These are phyloP conservation scores for Venturia oleaginea DNA, from an alignment of 2,329 filamentous ascomycete genomes.

Conservation along the genomic window DNA sequence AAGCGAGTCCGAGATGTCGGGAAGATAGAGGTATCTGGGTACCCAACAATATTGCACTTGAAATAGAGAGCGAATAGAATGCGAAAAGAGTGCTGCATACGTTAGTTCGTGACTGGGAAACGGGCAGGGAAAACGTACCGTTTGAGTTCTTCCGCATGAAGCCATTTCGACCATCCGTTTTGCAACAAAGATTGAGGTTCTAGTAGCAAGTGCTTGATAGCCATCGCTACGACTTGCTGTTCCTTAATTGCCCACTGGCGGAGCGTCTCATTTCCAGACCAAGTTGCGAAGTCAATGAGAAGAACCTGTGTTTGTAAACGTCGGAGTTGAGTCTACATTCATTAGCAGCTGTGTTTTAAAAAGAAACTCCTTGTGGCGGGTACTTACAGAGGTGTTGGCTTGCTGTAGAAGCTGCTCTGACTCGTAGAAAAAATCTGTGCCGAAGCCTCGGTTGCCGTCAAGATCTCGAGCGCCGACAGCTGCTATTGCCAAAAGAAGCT, in stretches of 20 bases:
- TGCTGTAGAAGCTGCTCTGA: conserved; percentile 2
- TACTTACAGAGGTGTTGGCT: not conserved
- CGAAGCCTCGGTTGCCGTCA: not conserved
- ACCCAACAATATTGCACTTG: not conserved
- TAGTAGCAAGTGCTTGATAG: not conserved
- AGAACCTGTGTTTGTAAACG: not conserved
- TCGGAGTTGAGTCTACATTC: not conserved
- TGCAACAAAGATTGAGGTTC: not conserved
- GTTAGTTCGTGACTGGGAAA: not conserved
- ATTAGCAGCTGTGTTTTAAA: not conserved
- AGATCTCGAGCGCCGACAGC: not conserved
- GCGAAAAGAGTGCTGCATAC: not conserved
- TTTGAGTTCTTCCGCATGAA: not conserved
- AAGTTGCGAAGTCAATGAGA: not conserved
- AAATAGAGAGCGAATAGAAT: not conserved
- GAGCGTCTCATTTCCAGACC: not conserved
- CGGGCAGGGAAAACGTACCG: not conserved
- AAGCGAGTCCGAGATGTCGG: not conserved
- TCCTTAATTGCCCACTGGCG: conserved; percentile 3
- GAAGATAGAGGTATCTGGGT: not conserved
- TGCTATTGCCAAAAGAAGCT: not conserved
- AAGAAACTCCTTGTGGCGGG: too few species aligned
- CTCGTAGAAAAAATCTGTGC: not conserved
- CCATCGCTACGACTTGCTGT: not conserved
- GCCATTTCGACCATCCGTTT: conserved; percentile 3